These are phyloP conservation scores for Hippophae gyantsensis DNA, from an alignment of 306 rosid genomes.

Conservation along the genomic window DNA sequence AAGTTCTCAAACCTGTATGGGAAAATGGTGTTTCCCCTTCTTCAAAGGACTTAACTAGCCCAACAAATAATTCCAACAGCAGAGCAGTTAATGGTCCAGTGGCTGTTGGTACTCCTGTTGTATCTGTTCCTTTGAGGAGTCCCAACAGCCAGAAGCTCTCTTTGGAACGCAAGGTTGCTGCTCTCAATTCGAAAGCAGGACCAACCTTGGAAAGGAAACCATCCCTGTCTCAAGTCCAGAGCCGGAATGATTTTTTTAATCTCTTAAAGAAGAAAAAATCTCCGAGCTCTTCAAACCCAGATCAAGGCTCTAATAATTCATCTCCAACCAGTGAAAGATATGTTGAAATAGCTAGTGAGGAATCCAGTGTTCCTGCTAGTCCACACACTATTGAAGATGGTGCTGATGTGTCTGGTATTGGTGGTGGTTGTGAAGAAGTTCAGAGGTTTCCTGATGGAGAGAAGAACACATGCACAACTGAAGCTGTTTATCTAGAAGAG, in stretches of 20 bases:
- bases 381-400: slow-evolving; percentile 43
- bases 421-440: slow-evolving; percentile 43
- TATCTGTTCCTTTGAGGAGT: slow-evolving; percentile 56
- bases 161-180: slow-evolving; percentile 55
- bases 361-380: slow-evolving; percentile 33
- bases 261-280: slow-evolving; percentile 68
- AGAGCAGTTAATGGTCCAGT: slow-evolving; percentile 49
- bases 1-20: slow-evolving; percentile 80
- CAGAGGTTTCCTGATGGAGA: slow-evolving; percentile 32
- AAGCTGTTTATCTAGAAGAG: slow-evolving; percentile 58
- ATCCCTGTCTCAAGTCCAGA: slow-evolving; percentile 73
- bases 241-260: slow-evolving; percentile 91
- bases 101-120: slow-evolving; percentile 52
- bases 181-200: slow-evolving; percentile 60
- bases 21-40: slow-evolving; percentile 67
- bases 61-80: slow-evolving; percentile 43
- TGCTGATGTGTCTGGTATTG: slow-evolving; percentile 43
- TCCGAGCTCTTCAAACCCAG: slow-evolving; percentile 44
- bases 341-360: slow-evolving; percentile 46
- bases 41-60: slow-evolving; percentile 62
- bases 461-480: slow-evolving; percentile 30
- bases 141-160: slow-evolving; percentile 42
- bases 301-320: slow-evolving; percentile 38
- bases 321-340: slow-evolving; percentile 51
- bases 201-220: slow-evolving; percentile 66